A percentile compares a stretch with the other conserved stretches of the same genome.
Evolutionary conservation across 1,284 basidiomycete genomes (phyloP).

Genomic region (Tilletiopsis washingtonensis): DNA sequence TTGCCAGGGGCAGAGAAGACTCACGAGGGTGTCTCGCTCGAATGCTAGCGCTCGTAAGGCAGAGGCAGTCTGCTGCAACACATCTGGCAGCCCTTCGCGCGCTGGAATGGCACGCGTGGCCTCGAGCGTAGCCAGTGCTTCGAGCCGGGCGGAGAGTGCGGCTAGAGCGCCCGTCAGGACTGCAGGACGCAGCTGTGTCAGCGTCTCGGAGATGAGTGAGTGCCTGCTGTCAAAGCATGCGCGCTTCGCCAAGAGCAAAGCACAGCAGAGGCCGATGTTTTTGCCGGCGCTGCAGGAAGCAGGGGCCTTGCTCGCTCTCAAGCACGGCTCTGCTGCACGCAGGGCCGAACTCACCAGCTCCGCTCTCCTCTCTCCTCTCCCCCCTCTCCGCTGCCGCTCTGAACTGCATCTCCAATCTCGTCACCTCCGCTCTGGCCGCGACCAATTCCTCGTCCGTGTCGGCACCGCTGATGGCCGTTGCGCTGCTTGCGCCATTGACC

Average conservation of each 20-base stretch:
- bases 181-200: too few relatives aligned
- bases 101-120: background rate
- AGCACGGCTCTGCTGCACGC: too few relatives aligned
- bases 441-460: constrained; percentile 5
- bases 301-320: background rate
- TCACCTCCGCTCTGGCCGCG: constrained; percentile 5
- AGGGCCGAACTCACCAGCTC: background rate
- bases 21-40: background rate
- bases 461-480: background rate
- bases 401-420: constrained; percentile 6
- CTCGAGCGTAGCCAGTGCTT: background rate
- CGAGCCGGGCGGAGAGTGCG: background rate
- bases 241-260: background rate
- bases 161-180: background rate
- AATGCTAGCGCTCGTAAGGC: background rate
- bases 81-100: background rate
- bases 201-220: background rate
- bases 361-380: background rate
- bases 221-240: background rate
- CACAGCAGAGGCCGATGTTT: background rate
- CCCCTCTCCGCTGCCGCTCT: background rate
- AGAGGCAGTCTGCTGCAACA: background rate
- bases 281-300: background rate
- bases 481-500: background rate
- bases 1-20: background rate